Evolutionary conservation across 169 alveolate species (phyloP), one percentile per base, ranked within the genome.

Genomic region (Eimeria mitis): DNA sequence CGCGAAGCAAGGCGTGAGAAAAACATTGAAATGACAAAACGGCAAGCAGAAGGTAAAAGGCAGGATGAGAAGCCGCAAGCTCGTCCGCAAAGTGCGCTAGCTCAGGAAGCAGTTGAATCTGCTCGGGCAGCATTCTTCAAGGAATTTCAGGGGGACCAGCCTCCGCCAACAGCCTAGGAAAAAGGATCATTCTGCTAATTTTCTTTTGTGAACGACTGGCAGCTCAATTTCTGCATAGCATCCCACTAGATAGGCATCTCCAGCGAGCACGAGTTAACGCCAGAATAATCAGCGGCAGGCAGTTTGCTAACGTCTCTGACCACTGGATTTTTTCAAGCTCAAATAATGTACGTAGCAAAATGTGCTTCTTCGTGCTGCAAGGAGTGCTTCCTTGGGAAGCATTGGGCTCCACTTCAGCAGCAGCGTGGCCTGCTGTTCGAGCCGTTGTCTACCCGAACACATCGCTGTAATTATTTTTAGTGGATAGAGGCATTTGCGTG

Each of bases 1-100:
- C 97, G 99, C 91, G 99, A 98, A 97, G 97, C 97, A 94, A 97
- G 98, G 61, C 97, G 98, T 88, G 99, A 98, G 97, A 98, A 98
- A 97, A 98, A 98, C 94, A 96, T 98, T 23, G 98, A 98, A 91
- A 85, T 96, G 34, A 97, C 97, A 65, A 98, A 97, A 94, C 98
- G 90, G 56, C 94, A 84, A 73, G 59, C 94, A 2, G 96, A 94
- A 61, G 94, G 94, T 44, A 81, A 95, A 59, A 97, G 96, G 95
- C 98, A 99, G 96, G 97, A 98, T n/a, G 98, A 98, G 92, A 96
- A 97, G 54, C 92, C 56, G 61, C 81, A 49, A 63, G 71, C 25
- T 28, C 92, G 63, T 63, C 28, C 81, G 8, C 92, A 71, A 47
- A 87, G 49, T 63, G 92, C 92, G 71, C 78, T 31, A 25, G 52